phyloP scores from a whole-genome alignment of 768 basidiomycete species.

The Boletus bicolor region DNA sequence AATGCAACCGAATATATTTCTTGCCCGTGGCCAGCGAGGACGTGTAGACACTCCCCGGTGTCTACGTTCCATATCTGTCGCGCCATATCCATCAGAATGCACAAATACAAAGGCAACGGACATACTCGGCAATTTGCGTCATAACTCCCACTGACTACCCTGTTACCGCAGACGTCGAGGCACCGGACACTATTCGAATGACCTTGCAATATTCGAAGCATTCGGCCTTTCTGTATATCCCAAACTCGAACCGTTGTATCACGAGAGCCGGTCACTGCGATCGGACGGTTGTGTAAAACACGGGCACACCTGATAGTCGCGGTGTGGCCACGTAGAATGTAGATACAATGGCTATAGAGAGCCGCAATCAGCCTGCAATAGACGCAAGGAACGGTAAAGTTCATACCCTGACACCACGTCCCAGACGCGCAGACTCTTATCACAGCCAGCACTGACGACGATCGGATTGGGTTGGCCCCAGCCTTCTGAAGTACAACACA shows the following conservation, averaged over 20 bases:
- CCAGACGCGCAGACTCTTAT: conserved; percentile 91
- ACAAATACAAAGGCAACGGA: conserved; percentile 1
- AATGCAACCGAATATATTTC: conserved; percentile 92
- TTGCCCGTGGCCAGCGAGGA: conserved; percentile 78
- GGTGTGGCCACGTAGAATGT: conserved; percentile 78
- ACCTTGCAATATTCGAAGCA: conserved; percentile 64
- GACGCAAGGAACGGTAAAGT: background rate
- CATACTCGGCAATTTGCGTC: conserved; percentile 81
- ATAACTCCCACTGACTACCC: conserved; percentile 90
- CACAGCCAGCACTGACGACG: conserved; percentile 90
- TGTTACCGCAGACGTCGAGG: conserved; percentile 81
- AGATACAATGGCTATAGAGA: conserved; percentile 56
- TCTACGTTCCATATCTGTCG: conserved; percentile 87
- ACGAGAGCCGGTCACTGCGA: conserved; percentile 88
- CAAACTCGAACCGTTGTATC: conserved; percentile 87
- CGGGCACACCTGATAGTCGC: conserved; percentile 91
- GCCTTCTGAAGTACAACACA: conserved; percentile 69
- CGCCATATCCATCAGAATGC: background rate
- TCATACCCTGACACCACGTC: conserved; percentile 80
- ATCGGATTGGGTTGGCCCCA: conserved; percentile 86
- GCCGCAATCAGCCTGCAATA: conserved; percentile 1
- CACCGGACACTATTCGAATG: conserved; percentile 83
- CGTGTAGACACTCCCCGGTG: conserved; percentile 81
- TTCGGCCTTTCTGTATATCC: conserved; percentile 82
- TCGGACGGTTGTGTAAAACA: conserved; percentile 79